Base-by-base conservation (phyloP, 1,284 basidiomycete genomes). In the Cryptococcus maquisensis region DNA sequence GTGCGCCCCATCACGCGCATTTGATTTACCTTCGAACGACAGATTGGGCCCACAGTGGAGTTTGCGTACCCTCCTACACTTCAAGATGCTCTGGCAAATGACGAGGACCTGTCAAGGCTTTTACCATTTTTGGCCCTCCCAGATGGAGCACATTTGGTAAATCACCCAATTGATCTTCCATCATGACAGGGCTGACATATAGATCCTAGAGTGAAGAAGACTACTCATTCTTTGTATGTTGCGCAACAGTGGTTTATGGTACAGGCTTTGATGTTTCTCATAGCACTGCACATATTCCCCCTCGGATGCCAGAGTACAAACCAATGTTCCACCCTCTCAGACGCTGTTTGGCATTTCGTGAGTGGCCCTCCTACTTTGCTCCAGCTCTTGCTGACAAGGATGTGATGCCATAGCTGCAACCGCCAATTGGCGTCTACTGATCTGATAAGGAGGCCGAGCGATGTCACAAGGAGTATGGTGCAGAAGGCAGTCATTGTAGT, bases 401-500 rank as follows among this genome's bases (percentile, higher is more conserved):
- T 12, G 21, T 46, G 44, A 23, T 46, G 20, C 16, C 45, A 28
- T 63, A 91, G 88, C 64, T 96, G 95, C 77, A 98, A 98, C 67
- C 90, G 95, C 40, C 95, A 99, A 79, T 91, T 99, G 44, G 81
- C 88, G 7, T 81, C 93, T 2, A 81, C 87, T 1, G 81, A 86
- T 20, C 80, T 99, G n/a, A 78, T 92, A 5, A 84, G 86, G 51
- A 88, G 88, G 66, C 84, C 85, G 24, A 80, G 84, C 15, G 92
- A 97, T 66, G 91, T 98, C 9, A 98, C 95, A 6, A 84, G 95
- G 18, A 92, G 89, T 26, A 98, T 88, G 15, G 95, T 99, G 0
- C 95, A 99, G 74, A 99, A 98, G 72, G 95, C 96, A 0, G 89
- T 99, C 3, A 90, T 98, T 0, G 89, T 98, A 2, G 80, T 98